Evolutionary conservation across 768 basidiomycete genomes (phyloP), one percentile per base, ranked within the genome.

Genomic region (Phlegmacium glaucopus): DNA sequence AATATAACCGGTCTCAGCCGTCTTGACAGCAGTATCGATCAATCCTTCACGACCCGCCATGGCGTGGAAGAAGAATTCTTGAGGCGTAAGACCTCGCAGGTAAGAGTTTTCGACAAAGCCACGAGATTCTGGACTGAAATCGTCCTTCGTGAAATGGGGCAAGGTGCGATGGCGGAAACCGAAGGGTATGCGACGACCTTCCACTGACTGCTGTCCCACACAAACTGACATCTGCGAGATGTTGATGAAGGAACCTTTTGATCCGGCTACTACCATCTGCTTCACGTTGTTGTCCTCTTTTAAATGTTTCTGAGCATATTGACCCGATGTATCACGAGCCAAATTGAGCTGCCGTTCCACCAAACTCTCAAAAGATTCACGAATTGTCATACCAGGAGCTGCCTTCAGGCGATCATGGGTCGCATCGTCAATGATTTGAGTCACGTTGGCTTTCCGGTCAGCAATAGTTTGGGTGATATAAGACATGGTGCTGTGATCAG

Each of bases 251-350:
- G 94, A 94, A 68, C 94, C 94, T 70, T 99, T 98, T 10, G 96
- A 96, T 18, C 96, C 96, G 9, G 96, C 94, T 6, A 95, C 92
- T 61, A 98, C 95, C 96, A 99, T 99, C 79, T 98, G 96, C 78
- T 98, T 99, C 74, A 98, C 94, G 59, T 98, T 97, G 77, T 99
- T 98, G 71, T 96, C 94, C 65, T 92, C 91, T 77, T 98, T 98
- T 78, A 98, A 75, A 62, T 87, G 87, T 71, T 93, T 87, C 71
- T 98, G 93, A n/a, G 94, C 95, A 38, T 86, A 90, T 63, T 93
- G 92, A 74, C 96, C 96, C 25, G 93, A 93, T 39, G 81, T 80
- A 62, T 98, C 96, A 77, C 94, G 93, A 55, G 95, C 96, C 66
- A 86, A 73, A 65, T 99, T 97, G 58, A 99, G 80, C 63, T 92